Base-by-base conservation (phyloP, 768 basidiomycete genomes). In the Suillus subaureus region DNA sequence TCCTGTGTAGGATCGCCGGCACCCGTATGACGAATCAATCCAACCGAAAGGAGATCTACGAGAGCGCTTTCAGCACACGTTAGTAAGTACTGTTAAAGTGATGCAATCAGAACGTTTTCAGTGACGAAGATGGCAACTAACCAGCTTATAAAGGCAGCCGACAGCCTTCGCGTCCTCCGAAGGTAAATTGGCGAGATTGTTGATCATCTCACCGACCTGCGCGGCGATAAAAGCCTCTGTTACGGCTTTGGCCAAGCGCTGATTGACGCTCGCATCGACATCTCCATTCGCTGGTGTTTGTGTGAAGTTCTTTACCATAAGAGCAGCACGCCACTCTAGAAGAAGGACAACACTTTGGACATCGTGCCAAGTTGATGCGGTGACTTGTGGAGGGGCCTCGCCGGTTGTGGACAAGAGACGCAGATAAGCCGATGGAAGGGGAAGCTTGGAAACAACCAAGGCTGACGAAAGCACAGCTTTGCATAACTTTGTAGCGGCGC, bases 211-310 rank as follows among this genome's bases (percentile, higher is more conserved):
- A 15, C 80, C 81, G 2, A 91, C 84, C 69, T 83, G 82, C 4
- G 71, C 76, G 2, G 85, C 90, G 6, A 92, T 80, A 65, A 89
- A 92, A 0, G 90, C 89, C 64, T 93, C 91, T 0, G 86, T 85
- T 4, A 90, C 82, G 0, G 87, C 91, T 66, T 81, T 85, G 1
- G 89, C 81, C 0, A 90, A 83, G 15, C 88, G 81, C 47, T 85
- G 85, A 62, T 84, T 82, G 5, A 81, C 81, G 61, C 82, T 85
- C 0, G 89, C 83, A 71, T 92, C 90, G 1, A 70, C 62, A 8
- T 67, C 57, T 40, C 9, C 39, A 37, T 8, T 16, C 0, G 80
- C 83, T 37, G 79, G 72, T 33, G 84, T 81, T n/a, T 33, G 64
- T 8, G 71, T 72, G 18, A 73, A 65, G n/a, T 74, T 74, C 39